Percentiles rank a stretch among this genome's conserved stretches.
phyloP scores from a whole-genome alignment of 805 yeast genomes.

The Ogataea degrootiae region DNA sequence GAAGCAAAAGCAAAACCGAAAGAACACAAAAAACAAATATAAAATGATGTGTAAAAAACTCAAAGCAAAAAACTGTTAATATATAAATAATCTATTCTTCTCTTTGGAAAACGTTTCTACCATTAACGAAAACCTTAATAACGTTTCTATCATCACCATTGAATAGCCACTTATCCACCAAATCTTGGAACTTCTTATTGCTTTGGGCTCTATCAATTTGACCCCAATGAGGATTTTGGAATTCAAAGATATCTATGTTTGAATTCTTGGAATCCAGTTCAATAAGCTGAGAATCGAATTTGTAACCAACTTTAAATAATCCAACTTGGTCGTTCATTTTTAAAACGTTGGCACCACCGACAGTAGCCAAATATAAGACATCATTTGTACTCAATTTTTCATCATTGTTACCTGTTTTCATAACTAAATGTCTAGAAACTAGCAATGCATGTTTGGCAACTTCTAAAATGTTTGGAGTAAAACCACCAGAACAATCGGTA shows the following conservation, averaged over 20 bases:
- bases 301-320: slow-evolving; percentile 68
- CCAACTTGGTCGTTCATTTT: slow-evolving; percentile 58
- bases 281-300: slow-evolving; percentile 78
- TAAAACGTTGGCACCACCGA: slow-evolving; percentile 83
- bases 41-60: background rate
- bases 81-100: background rate
- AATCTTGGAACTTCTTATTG: slow-evolving; percentile 40
- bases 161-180: slow-evolving; percentile 86
- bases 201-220: slow-evolving; percentile 9
- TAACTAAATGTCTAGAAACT: slow-evolving; percentile 67
- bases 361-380: slow-evolving; percentile 74
- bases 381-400: slow-evolving; percentile 61
- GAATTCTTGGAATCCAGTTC: slow-evolving; percentile 53
- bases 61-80: background rate
- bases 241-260: slow-evolving; percentile 68
- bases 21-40: background rate
- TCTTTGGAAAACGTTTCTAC: slow-evolving; percentile 48
- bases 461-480: slow-evolving; percentile 56
- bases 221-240: slow-evolving; percentile 52
- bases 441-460: slow-evolving; percentile 66
- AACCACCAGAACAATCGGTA: slow-evolving; percentile 78
- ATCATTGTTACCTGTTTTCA: slow-evolving; percentile 42
- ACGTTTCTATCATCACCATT: slow-evolving; percentile 93
- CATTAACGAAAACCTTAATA: slow-evolving; percentile 75
- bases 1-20: background rate